phyloP scores from a whole-genome alignment of 2,329 filamentous ascomycete genomes.

The Trichophyton equinum region DNA sequence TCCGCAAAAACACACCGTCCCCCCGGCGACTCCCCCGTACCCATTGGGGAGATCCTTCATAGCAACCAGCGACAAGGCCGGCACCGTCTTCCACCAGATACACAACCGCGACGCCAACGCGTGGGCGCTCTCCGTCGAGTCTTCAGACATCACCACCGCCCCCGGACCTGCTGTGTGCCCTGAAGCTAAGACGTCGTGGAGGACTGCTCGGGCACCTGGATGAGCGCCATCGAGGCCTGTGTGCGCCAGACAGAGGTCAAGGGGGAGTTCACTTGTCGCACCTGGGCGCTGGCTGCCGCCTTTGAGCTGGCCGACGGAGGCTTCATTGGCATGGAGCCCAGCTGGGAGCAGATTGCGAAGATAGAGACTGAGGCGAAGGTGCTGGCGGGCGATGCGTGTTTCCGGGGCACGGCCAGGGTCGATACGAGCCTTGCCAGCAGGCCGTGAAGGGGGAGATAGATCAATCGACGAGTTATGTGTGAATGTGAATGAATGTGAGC shows the following conservation, averaged over 20 bases:
- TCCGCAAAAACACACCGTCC: constrained; percentile 6
- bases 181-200: constrained; percentile 12
- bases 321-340: constrained; percentile 11
- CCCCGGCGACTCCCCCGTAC: constrained; percentile 2
- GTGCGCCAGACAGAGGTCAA: constrained; percentile 7
- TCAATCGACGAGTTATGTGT: no score
- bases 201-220: constrained; percentile 11
- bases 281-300: constrained; percentile 12
- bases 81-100: constrained; percentile 12
- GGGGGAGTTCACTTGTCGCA: constrained; percentile 11
- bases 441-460: not conserved
- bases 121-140: constrained; percentile 7
- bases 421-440: not conserved
- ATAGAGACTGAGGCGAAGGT: constrained; percentile 11
- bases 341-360: constrained; percentile 10
- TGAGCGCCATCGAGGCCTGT: constrained; percentile 11
- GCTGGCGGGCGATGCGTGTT: not conserved
- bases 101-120: not conserved
- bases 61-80: constrained; percentile 6
- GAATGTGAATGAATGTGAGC: no score
- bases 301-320: constrained; percentile 13
- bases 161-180: constrained; percentile 7
- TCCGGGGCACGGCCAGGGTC: not conserved
- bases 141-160: constrained; percentile 6
- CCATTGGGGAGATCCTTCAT: constrained; percentile 14